phyloP scores from a whole-genome alignment of 75 land plant genomes.

The Sequoia sempervirens region DNA sequence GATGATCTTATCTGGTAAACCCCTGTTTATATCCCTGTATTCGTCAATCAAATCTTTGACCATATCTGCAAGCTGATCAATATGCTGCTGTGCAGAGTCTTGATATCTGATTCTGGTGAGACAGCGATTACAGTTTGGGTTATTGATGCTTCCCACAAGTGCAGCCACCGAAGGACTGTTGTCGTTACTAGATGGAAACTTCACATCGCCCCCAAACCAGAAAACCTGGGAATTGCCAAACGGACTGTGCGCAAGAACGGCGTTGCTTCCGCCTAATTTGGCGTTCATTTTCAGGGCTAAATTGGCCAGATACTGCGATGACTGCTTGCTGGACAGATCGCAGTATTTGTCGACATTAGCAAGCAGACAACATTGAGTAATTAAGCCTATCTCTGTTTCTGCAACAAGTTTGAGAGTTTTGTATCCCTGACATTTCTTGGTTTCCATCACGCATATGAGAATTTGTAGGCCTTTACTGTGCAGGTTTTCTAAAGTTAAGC shows the following conservation, averaged over 20 bases:
- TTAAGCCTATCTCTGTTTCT: constrained; percentile 46
- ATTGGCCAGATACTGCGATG: constrained; percentile 45
- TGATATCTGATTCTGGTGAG: constrained; percentile 44
- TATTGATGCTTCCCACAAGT: constrained; percentile 49
- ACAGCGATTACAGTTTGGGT: constrained; percentile 41
- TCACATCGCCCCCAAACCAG: constrained; percentile 62
- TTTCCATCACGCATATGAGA: constrained; percentile 42
- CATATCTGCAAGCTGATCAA: constrained; percentile 33
- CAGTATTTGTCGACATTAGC: not conserved
- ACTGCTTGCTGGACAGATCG: not conserved
- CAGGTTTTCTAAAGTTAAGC: constrained; percentile 7
- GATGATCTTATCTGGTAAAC: constrained; percentile 34
- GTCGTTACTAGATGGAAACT: constrained; percentile 34
- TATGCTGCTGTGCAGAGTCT: constrained; percentile 25
- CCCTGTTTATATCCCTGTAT: constrained; percentile 16
- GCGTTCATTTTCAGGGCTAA: constrained; percentile 61
- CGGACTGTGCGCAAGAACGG: constrained; percentile 4
- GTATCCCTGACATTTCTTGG: constrained; percentile 32
- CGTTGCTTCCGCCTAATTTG: constrained; percentile 55
- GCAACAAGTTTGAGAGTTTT: constrained; percentile 51
- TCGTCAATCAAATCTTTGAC: constrained; percentile 30
- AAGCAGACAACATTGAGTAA: constrained; percentile 61
- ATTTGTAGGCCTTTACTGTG: not conserved
- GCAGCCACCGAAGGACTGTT: constrained; percentile 51
- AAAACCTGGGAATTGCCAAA: constrained; percentile 16